These are phyloP conservation scores for Trichoderma atroviride DNA, from an alignment of 2,329 filamentous ascomycete species.

Conservation along the genomic window DNA sequence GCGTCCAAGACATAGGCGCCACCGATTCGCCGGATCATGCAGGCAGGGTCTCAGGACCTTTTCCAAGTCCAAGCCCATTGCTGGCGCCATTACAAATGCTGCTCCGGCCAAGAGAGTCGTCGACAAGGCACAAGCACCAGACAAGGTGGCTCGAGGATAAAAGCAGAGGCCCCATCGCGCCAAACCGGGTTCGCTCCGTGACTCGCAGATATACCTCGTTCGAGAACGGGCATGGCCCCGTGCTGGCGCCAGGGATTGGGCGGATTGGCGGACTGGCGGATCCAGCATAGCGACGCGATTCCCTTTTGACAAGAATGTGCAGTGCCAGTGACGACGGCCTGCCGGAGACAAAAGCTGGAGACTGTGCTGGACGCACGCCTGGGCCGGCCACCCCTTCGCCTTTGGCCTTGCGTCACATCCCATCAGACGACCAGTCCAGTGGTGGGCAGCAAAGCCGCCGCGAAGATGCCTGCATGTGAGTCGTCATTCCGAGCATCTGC, in stretches of 20 bases:
- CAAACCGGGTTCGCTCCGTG: conserved; percentile 25
- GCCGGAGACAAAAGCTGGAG: conserved; percentile 14
- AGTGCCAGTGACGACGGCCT: conserved; percentile 22
- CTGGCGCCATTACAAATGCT: conserved; percentile 15
- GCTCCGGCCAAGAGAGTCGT: neutral
- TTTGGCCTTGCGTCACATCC: conserved; percentile 26
- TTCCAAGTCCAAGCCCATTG: neutral
- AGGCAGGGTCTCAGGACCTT: conserved; percentile 19
- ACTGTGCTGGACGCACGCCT: conserved; percentile 22
- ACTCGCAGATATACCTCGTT: conserved; percentile 29
- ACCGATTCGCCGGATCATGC: conserved; percentile 17
- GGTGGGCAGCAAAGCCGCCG: conserved; percentile 12
- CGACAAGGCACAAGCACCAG: neutral
- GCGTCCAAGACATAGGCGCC: neutral
- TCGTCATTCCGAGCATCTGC: conserved; percentile 23
- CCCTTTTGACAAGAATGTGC: conserved; percentile 26
- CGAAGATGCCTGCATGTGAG: conserved; percentile 25
- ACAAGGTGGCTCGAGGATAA: neutral
- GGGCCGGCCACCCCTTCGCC: conserved; percentile 25
- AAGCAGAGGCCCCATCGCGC: conserved; percentile 4
- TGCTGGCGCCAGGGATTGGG: conserved; percentile 24
- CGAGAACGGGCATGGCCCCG: conserved; percentile 28
- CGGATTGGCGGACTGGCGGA: conserved; percentile 22
- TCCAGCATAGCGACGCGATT: conserved; percentile 15
- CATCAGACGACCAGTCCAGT: conserved; percentile 26